phyloP scores from a whole-genome alignment of 257 asterid species.

The Solanum medicagineum region DNA sequence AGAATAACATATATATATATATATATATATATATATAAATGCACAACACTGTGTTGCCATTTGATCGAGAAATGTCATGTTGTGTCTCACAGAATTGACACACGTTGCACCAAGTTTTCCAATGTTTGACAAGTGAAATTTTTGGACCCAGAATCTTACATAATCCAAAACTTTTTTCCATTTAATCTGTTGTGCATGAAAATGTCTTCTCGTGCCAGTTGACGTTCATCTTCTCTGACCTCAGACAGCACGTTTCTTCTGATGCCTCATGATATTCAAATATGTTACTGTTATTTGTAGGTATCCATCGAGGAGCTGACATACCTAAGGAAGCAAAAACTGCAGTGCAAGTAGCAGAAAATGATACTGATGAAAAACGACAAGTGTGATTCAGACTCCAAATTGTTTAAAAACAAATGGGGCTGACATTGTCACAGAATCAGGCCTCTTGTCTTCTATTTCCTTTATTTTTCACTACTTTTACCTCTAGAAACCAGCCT shows the following conservation, averaged over 20 bases:
- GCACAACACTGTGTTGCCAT: not conserved
- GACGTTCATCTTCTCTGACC: not conserved
- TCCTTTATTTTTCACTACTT: not conserved
- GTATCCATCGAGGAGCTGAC: constrained; percentile 10
- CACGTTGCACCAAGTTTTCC: not conserved
- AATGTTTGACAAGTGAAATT: not conserved
- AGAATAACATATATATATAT: not conserved
- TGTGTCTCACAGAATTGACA: not conserved
- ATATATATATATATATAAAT: not conserved
- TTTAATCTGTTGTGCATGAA: not conserved
- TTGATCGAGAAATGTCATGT: not conserved
- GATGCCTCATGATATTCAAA: not conserved
- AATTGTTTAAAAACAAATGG: not conserved
- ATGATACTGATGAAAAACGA: constrained; percentile 4
- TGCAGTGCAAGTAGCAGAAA: constrained; percentile 1
- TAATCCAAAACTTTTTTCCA: not conserved
- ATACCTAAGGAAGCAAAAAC: constrained; percentile 5
- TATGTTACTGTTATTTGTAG: not conserved
- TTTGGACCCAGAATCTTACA: not conserved
- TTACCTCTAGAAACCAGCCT: not conserved
- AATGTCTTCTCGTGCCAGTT: not conserved
- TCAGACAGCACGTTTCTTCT: not conserved
- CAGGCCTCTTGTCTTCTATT: not conserved
- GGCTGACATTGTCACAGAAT: not conserved
- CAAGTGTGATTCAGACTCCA: constrained; percentile 4